These are phyloP conservation scores for Astrothelium subdiscretum DNA, from an alignment of 495 filamentous ascomycete genomes.

Conservation along the genomic window DNA sequence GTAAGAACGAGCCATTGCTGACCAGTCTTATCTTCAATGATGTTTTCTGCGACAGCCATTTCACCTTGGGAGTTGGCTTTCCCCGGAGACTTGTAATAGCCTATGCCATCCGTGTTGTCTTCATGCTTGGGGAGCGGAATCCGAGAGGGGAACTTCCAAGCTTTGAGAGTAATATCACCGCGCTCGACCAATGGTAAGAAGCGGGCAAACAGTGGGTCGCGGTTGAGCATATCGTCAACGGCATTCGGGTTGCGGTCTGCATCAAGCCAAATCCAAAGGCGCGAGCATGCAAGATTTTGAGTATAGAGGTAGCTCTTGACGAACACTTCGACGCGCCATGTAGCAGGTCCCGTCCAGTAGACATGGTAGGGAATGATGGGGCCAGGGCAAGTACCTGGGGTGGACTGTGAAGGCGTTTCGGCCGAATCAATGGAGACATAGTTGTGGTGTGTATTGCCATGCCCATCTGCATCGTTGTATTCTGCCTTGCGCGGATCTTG, in stretches of 20 bases:
- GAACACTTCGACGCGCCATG: constrained; percentile 47
- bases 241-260: constrained; percentile 37
- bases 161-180: constrained; percentile 40
- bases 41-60: constrained; percentile 35
- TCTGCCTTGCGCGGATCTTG: constrained; percentile 33
- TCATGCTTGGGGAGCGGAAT: constrained; percentile 38
- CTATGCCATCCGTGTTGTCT: constrained; percentile 30
- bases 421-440: constrained; percentile 22
- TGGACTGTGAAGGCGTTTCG: constrained; percentile 22
- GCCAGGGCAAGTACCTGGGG: constrained; percentile 37
- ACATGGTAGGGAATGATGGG: constrained; percentile 45
- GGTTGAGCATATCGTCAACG: constrained; percentile 36
- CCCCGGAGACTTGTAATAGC: constrained; percentile 32
- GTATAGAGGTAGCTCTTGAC: constrained; percentile 47
- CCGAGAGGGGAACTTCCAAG: constrained; percentile 42
- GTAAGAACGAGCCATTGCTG: constrained; percentile 42
- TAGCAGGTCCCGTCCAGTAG: constrained; percentile 48
- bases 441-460: constrained; percentile 28
- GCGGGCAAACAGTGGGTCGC: constrained; percentile 38
- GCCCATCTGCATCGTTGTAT: constrained; percentile 31
- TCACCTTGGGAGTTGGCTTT: constrained; percentile 32
- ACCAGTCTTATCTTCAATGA: constrained; percentile 34
- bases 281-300: constrained; percentile 43
- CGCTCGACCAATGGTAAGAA: constrained; percentile 43
- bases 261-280: constrained; percentile 44